These are phyloP conservation scores for Curvularia verruculosa DNA, from an alignment of 2,329 filamentous ascomycete genomes.

Conservation along the genomic window DNA sequence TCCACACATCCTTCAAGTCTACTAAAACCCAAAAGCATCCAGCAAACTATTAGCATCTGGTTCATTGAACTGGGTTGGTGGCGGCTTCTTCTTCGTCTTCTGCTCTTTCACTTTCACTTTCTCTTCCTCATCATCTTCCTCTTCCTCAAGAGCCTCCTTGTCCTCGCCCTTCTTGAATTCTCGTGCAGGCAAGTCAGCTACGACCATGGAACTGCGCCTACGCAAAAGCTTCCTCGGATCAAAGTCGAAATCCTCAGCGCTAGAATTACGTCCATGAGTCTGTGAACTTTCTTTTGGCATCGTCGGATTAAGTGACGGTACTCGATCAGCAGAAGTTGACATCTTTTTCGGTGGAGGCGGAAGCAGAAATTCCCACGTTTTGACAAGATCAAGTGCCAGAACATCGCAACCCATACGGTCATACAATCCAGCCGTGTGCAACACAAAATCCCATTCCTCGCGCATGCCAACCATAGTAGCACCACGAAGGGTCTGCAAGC, in stretches of 20 bases:
- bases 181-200: slow-evolving; percentile 69
- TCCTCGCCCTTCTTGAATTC: slow-evolving; percentile 30
- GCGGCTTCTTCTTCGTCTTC: slow-evolving; percentile 54
- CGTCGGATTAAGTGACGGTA: slow-evolving; percentile 33
- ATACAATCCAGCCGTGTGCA: slow-evolving; percentile 83
- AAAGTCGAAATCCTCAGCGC: slow-evolving; percentile 43
- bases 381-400: slow-evolving; percentile 81
- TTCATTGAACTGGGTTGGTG: slow-evolving; percentile 84
- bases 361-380: slow-evolving; percentile 78
- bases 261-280: slow-evolving; percentile 24
- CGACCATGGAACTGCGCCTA: slow-evolving; percentile 76
- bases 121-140: slow-evolving; percentile 17
- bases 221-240: slow-evolving; percentile 73
- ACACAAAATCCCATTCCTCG: slow-evolving; percentile 86
- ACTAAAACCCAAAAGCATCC: slow-evolving; percentile 89
- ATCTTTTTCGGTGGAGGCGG: slow-evolving; percentile 42
- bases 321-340: slow-evolving; percentile 14
- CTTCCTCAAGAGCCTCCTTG: slow-evolving; percentile 30
- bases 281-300: slow-evolving; percentile 35
- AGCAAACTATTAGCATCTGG: slow-evolving; percentile 88
- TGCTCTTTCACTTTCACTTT: slow-evolving; percentile 50
- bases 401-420: slow-evolving; percentile 93
- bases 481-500: slow-evolving; percentile 82
- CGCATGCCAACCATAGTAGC: slow-evolving; percentile 78
- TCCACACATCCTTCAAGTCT: not conserved